Evolutionary conservation across 75 land plant species (phyloP), one percentile per base, ranked within the genome.

Genomic region (Sequoia sempervirens): DNA sequence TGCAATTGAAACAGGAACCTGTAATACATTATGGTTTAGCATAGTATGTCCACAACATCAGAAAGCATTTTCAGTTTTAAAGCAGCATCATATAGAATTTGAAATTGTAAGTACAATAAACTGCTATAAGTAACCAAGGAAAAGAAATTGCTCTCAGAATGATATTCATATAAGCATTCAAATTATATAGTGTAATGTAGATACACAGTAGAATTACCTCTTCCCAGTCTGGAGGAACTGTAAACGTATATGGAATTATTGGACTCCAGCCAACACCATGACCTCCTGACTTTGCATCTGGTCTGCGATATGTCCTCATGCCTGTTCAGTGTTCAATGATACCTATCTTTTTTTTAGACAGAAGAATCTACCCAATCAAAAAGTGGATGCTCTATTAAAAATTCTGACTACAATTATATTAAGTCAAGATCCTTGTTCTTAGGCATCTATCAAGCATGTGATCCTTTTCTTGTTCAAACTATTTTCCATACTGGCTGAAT

Each of bases 191-290:
- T 78, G 23, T 26, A 45, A 45, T 32, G 7, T 10, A 18, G 47
- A 78, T 45, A 14, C 28, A 78, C 34, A 81, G 64, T 52, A 34
- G 40, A 50, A 81, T 70, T 84, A 97, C 97, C 96, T 97, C 99
- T 75, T 96, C 93, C 98, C 99, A 96, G 28, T 87, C 96, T 58
- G 86, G 79, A 74, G 96, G 98, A 36, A 97, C 99, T 83, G 85
- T 87, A 87, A 97, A 97, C 2, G 80, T 46, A 82, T 97, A 97
- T 10, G 99, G 99, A 58, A 93, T 91, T 37, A 97, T 97, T 37
- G 98, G 99, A 89, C 99, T 97, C 99, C 99, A 97, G 45, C 99
- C 99, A 69, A 96, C 99, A 45, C 99, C 98, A 89, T 97, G 99
- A 38, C 99, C 99, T 47, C 99, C 99, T 79, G 99, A 97, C 84